Percentiles rank a stretch among this genome's conserved stretches.
Conservation (phyloP, 129 eudicot genomes). For the Flaveria brownii region DNA sequence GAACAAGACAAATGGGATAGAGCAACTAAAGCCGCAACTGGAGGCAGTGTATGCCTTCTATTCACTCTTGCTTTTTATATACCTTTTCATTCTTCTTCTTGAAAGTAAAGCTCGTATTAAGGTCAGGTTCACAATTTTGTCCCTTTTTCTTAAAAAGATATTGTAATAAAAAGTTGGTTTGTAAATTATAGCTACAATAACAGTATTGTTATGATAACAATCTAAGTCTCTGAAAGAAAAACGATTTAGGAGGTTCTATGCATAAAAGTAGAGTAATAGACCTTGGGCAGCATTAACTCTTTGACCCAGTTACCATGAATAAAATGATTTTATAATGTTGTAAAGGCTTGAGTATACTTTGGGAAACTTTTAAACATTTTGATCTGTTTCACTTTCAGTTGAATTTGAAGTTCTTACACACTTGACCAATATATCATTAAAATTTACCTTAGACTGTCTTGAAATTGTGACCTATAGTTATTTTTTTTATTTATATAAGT, state of each 20-base stretch:
- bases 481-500: background rate
- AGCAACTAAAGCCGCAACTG: conserved; percentile 92
- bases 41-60: conserved; percentile 78
- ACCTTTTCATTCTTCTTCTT: too few species aligned
- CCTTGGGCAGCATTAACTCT: background rate
- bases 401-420: background rate
- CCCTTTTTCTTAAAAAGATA: too few species aligned
- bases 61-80: background rate
- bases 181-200: background rate
- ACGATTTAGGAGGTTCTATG: background rate
- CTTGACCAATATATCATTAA: background rate
- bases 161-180: background rate
- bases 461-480: conserved; percentile 4
- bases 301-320: background rate
- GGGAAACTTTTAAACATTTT: background rate
- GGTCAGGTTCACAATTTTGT: too few species aligned
- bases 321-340: background rate
- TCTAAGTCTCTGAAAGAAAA: background rate
- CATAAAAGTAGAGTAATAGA: background rate
- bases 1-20: conserved; percentile 95
- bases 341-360: background rate
- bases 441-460: background rate
- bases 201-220: background rate
- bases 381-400: background rate
- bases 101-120: too few species aligned